phyloP scores from a whole-genome alignment of 768 basidiomycete species.

The Pholiota microspora region DNA sequence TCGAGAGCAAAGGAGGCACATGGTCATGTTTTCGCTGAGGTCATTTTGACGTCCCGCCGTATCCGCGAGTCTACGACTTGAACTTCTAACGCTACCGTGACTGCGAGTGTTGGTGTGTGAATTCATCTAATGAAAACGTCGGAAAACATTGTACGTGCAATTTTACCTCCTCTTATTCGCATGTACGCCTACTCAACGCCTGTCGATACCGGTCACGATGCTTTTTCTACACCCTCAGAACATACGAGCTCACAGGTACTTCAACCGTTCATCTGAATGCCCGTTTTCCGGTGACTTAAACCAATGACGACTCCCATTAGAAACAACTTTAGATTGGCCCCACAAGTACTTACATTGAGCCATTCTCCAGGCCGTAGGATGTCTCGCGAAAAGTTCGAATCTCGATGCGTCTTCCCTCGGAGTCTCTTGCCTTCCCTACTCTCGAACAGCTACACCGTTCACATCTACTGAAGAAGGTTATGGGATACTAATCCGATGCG shows the following conservation, averaged over 20 bases:
- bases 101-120: too few relatives aligned
- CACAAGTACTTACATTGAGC: background rate
- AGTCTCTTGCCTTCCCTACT: background rate
- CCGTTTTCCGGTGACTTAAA: background rate
- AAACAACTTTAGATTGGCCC: background rate
- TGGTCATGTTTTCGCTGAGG: background rate
- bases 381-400: background rate
- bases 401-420: background rate
- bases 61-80: background rate
- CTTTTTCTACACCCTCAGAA: background rate
- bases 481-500: background rate
- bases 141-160: too few relatives aligned
- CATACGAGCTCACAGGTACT: background rate
- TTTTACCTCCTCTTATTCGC: too few relatives aligned
- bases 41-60: background rate
- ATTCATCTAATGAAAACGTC: too few relatives aligned
- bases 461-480: too few relatives aligned
- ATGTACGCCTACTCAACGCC: too few relatives aligned
- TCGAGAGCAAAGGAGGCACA: background rate
- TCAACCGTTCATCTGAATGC: background rate
- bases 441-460: background rate
- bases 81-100: too few relatives aligned
- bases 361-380: background rate
- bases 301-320: background rate
- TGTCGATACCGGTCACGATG: background rate